Base-by-base conservation (phyloP, 306 rosid genomes). In the Ziziphus jujuba region DNA sequence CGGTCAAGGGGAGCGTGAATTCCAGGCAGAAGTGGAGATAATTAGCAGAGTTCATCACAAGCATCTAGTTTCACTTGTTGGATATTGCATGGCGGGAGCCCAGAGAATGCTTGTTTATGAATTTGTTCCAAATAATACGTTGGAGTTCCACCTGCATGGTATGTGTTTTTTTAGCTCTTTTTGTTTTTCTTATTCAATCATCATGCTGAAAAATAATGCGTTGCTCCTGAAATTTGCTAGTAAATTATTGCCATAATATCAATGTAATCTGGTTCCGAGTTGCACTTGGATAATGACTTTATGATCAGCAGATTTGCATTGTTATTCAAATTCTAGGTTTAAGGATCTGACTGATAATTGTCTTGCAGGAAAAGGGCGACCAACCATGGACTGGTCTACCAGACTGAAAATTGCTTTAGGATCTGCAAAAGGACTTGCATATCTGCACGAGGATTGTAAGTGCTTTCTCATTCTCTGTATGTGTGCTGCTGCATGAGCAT, bases 381-480 rank as follows among this genome's bases (percentile, higher is more conserved):
- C 99, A 10, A 85, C 90, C 53, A 86, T 93, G 97, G 99, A 86
- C 59, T 93, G 97, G 99, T 13, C 95, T 50, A 83, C 92, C 43
- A 90, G 99, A 75, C 58, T 93, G 16, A 72, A 74, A 63, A 86
- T 90, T 70, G 99, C 99, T 14, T 67, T 93, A 56, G 99, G 99
- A 74, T 77, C 99, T 76, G 97, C 99, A 1, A 93, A 90, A 83
- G 99, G 99, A 76, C 63, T 93, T 44, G 91, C 99, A 2, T 93
- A 93, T 84, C 96, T 93, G 74, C 99, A 93, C 13, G 99, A 93
- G 82, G 99, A 93, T 76, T 93, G 99, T 93, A 79, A 73, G 99
- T 78, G 45, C 59, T 62, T 20, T 61, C 24, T 57, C 25, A 60
- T 17, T 65, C 9, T 72, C 59, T 49, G 34, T 24, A 25, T 61